A percentile compares a stretch with the other conserved stretches of the same genome.
These are phyloP conservation scores for Mortierella sp. DNA, from an alignment of 371 early-diverging fungal genomes.

Conservation along the genomic window DNA sequence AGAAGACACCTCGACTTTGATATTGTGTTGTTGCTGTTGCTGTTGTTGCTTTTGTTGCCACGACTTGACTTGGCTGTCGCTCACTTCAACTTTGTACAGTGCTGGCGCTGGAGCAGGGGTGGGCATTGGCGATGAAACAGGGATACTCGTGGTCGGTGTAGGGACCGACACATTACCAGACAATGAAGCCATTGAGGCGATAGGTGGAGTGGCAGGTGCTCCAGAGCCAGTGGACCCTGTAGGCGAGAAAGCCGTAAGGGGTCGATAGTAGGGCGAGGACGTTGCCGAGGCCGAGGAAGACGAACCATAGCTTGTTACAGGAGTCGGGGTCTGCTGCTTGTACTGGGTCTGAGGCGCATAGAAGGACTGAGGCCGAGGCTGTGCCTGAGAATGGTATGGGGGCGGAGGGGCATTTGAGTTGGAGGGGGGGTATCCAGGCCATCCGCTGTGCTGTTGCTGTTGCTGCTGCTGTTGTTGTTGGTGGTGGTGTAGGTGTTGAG, in stretches of 20 bases:
- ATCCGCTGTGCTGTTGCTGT: slow-evolving; percentile 20
- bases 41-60: slow-evolving; percentile 28
- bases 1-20: slow-evolving; percentile 41
- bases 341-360: background rate
- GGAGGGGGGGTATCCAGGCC: slow-evolving; percentile 23
- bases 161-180: background rate
- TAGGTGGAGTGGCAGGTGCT: background rate
- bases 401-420: slow-evolving; percentile 9
- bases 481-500: slow-evolving; percentile 6
- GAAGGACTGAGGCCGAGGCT: background rate
- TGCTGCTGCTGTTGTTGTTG: slow-evolving; percentile 3
- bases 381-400: slow-evolving; percentile 20
- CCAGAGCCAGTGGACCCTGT: background rate
- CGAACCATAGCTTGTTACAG: background rate
- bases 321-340: background rate
- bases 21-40: slow-evolving; percentile 30
- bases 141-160: background rate
- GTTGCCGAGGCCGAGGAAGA: background rate
- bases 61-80: slow-evolving; percentile 26
- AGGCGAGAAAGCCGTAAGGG: background rate
- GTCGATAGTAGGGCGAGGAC: slow-evolving; percentile 4
- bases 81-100: slow-evolving; percentile 47
- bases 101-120: slow-evolving; percentile 1
- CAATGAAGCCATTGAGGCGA: background rate
- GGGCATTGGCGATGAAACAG: background rate